Percentiles rank a stretch among this genome's conserved stretches.
These are phyloP conservation scores for Cucurbita ficifolia DNA, from an alignment of 306 rosid genomes.

Conservation along the genomic window DNA sequence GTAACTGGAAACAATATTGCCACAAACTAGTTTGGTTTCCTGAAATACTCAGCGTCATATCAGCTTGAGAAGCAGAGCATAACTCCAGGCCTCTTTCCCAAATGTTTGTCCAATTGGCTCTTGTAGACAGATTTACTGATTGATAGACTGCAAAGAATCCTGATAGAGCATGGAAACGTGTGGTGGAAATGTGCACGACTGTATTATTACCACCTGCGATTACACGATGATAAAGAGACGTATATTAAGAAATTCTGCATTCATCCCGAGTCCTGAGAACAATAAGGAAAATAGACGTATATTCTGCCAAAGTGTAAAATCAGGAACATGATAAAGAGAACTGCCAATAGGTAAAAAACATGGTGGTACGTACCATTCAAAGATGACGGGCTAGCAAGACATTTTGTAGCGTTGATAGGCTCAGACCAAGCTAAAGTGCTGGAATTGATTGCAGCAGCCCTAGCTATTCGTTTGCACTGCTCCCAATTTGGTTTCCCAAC, in stretches of 20 bases:
- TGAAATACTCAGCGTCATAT: constrained; percentile 25
- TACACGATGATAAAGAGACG: too few species aligned
- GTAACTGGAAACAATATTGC: constrained; percentile 60
- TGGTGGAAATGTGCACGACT: constrained; percentile 20
- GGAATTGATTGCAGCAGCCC: constrained; percentile 50
- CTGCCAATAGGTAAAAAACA: neutral
- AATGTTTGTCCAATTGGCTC: constrained; percentile 43
- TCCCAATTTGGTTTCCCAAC: constrained; percentile 60
- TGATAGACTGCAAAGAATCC: constrained; percentile 69
- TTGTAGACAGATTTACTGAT: constrained; percentile 45
- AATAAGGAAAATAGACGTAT: neutral
- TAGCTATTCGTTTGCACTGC: constrained; percentile 45
- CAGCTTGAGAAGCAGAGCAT: constrained; percentile 51
- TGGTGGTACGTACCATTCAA: constrained; percentile 16
- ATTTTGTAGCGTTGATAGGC: constrained; percentile 19
- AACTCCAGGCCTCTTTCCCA: constrained; percentile 57
- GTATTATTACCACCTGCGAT: constrained; percentile 37
- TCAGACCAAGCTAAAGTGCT: constrained; percentile 23
- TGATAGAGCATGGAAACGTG: constrained; percentile 58
- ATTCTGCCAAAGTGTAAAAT: neutral
- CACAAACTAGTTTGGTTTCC: constrained; percentile 24
- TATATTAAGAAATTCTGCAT: neutral
- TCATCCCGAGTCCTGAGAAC: neutral
- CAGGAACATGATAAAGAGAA: neutral
- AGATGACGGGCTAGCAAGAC: constrained; percentile 18